Base-by-base conservation (phyloP, 495 filamentous ascomycete species). In the Podospora australis region DNA sequence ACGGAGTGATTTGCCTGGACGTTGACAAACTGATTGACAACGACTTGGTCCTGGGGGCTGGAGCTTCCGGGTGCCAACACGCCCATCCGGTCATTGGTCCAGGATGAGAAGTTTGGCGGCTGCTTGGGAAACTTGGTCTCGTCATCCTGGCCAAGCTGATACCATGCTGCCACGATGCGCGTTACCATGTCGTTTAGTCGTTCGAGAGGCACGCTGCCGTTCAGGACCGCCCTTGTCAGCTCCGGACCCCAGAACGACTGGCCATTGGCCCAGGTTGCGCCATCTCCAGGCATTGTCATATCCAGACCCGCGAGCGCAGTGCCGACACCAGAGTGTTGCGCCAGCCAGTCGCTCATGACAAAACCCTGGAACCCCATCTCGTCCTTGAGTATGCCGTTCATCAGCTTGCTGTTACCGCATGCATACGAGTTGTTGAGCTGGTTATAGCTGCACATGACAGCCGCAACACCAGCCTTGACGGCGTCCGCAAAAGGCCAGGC, bases 221-320 rank as follows among this genome's bases (percentile, higher is more conserved):
- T 98, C 25, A 96, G 68, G 0, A 88, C 80, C 0, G 88, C 80
- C 32, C 73, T 81, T 1, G 84, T 90, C 50, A 98, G 73, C 38
- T 87, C 72, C 10, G 77, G 67, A 1, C 92, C 91, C 84, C 87
- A 95, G 0, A 96, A 74, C 0, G 86, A 83, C 16, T 86, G 65
- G 6, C 88, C 90, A 53, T 90, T 74, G 17, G 73, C 74, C 88
- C 87, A 95, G 11, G 54, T 53, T 8, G 87, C 61, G 1, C 91
- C 90, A 66, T 96, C 90, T 8, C 91, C 91, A 2, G 92, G 92
- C 91, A 96, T 96, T 10, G 78, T 87, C 88, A 96, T 90, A 64
- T 96, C 91, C 10, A 97, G 70, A 1, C 91, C 91, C 17, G 88
- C 83, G 17, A 96, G 65, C 3, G 90, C 85, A 51, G 81, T 85